Percentiles rank a stretch among this genome's conserved stretches.
Evolutionary conservation across 2,329 filamentous ascomycete genomes (phyloP).

Genomic region (Aspergillus ustus): DNA sequence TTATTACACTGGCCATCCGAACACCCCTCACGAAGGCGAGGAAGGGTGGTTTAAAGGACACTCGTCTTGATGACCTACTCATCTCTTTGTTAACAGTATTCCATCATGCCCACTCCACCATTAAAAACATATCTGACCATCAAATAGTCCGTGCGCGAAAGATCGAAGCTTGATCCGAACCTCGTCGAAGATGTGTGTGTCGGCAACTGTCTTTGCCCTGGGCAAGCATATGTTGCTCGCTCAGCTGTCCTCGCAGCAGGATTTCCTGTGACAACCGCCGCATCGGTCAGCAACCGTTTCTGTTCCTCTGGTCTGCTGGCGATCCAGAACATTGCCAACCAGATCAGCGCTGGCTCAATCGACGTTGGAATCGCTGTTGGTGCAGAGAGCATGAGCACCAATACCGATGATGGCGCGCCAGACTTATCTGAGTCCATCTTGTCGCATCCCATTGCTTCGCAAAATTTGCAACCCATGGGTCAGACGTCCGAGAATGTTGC

Average conservation of each 20-base stretch:
- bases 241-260: conserved; percentile 85
- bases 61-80: conserved; percentile 40
- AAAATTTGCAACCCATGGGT: conserved; percentile 95
- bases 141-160: conserved; percentile 69
- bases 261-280: conserved; percentile 77
- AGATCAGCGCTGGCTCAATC: conserved; percentile 86
- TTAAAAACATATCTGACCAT: background rate
- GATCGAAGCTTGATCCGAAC: conserved; percentile 81
- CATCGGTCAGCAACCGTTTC: conserved; percentile 85
- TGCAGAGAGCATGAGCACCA: conserved; percentile 88
- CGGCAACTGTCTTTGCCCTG: conserved; percentile 84
- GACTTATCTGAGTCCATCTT: conserved; percentile 85
- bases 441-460: conserved; percentile 73
- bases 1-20: conserved; percentile 46
- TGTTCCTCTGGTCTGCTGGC: conserved; percentile 89
- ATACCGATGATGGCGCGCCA: conserved; percentile 79
- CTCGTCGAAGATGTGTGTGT: conserved; percentile 90
- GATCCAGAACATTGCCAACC: conserved; percentile 88
- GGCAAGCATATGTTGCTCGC: conserved; percentile 86
- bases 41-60: conserved; percentile 48
- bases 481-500: conserved; percentile 92
- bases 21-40: conserved; percentile 47
- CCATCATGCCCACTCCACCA: background rate
- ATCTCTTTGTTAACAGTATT: conserved; percentile 44
- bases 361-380: conserved; percentile 88